These are phyloP conservation scores for Candolleomyces aberdarensis DNA, from an alignment of 768 basidiomycete genomes.

Conservation along the genomic window DNA sequence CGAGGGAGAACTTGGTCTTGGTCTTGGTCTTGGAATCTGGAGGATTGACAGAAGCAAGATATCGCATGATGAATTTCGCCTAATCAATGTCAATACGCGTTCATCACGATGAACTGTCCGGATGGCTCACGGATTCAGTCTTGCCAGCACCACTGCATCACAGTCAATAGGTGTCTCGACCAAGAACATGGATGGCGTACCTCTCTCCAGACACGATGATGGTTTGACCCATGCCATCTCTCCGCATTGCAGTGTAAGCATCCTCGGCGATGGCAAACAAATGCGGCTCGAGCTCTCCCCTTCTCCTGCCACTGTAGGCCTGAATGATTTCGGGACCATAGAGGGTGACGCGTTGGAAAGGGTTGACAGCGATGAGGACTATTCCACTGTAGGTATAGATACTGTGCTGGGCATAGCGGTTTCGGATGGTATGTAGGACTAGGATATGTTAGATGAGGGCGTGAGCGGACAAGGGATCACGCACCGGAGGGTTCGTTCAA, in stretches of 20 bases:
- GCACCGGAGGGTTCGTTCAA: conserved; percentile 95
- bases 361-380: conserved; percentile 97
- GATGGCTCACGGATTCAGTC: conserved; percentile 81
- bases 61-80: conserved; percentile 99
- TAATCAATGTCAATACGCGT: conserved; percentile 22
- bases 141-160: conserved; percentile 92
- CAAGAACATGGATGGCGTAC: conserved; percentile 39
- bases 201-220: conserved; percentile 99
- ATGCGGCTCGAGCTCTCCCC: conserved; percentile 96
- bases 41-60: conserved; percentile 96
- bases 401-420: conserved; percentile 94
- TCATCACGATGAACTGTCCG: neutral
- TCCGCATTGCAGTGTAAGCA: conserved; percentile 96
- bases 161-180: conserved; percentile 12
- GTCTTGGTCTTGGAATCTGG: conserved; percentile 56
- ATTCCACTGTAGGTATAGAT: conserved; percentile 99
- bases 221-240: conserved; percentile 92
- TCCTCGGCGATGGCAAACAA: conserved; percentile 99
- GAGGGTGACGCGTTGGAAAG: conserved; percentile 94
- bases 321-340: conserved; percentile 98
- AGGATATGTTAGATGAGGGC: conserved; percentile 4
- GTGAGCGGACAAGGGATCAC: conserved; percentile 15
- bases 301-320: conserved; percentile 87
- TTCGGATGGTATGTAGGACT: conserved; percentile 97
- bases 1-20: conserved; percentile 70